A percentile compares a stretch with the other conserved stretches of the same genome.
phyloP scores from a whole-genome alignment of 768 basidiomycete genomes.

The Kwoniella dendrophila region DNA sequence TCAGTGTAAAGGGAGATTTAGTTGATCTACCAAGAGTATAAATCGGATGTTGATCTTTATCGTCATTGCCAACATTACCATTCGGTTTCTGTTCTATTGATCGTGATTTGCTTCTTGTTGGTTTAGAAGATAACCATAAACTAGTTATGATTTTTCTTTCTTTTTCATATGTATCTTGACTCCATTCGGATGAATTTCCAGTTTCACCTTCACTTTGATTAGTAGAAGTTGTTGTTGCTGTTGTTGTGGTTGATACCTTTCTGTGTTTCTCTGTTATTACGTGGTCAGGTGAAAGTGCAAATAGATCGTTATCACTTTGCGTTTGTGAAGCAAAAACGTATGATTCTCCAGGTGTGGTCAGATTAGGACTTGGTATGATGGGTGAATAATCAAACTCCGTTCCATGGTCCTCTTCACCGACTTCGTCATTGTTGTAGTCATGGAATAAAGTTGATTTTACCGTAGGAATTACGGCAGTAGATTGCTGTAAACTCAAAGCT shows the following conservation, averaged over 20 bases:
- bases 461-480: neutral
- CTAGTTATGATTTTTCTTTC: conserved; percentile 13
- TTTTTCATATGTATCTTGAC: conserved; percentile 2
- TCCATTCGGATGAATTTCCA: conserved; percentile 7
- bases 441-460: neutral
- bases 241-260: neutral
- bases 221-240: neutral
- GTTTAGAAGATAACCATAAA: conserved; percentile 14
- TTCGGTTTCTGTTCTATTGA: neutral
- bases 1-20: neutral
- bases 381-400: neutral
- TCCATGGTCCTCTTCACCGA: neutral
- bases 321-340: neutral
- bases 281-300: too few relatives aligned
- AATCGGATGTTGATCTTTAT: neutral
- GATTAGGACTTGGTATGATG: neutral
- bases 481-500: conserved; percentile 1
- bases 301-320: too few relatives aligned
- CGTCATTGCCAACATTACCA: neutral
- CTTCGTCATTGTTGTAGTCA: neutral
- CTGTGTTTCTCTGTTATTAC: neutral
- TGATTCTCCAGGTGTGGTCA: neutral
- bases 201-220: neutral
- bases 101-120: conserved; percentile 11
- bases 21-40: conserved; percentile 4